Conservation (phyloP, 2,329 filamentous ascomycete species). For the Monosporascus sp. region DNA sequence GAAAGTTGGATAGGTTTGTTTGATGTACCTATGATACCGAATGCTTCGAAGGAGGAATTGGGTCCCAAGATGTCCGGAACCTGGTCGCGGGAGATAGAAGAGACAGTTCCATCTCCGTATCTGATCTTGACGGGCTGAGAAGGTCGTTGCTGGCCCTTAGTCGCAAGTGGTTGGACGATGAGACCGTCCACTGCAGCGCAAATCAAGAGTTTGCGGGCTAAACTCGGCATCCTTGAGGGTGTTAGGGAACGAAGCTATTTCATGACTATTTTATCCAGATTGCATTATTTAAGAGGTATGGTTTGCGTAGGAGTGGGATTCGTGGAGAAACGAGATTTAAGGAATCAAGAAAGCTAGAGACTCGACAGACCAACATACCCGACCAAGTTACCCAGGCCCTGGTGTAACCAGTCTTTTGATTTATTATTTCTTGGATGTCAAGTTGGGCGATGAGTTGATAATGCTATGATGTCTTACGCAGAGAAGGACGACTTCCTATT, state of each 20-base stretch:
- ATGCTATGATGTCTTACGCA: too few species aligned
- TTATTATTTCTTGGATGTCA: too few species aligned
- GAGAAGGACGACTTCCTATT: not conserved
- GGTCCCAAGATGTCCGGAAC: conserved; percentile 38
- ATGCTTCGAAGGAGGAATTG: conserved; percentile 52
- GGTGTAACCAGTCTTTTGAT: too few species aligned
- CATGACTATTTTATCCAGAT: not conserved
- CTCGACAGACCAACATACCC: too few species aligned
- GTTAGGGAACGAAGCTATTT: not conserved
- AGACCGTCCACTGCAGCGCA: conserved; percentile 79
- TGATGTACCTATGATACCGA: conserved; percentile 51
- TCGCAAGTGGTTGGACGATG: conserved; percentile 66
- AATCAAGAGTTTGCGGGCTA: conserved; percentile 75
- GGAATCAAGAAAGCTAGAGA: too few species aligned
- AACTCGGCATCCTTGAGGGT: conserved; percentile 57
- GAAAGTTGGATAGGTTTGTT: not conserved
- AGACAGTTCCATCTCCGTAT: conserved; percentile 56
- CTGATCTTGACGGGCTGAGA: conserved; percentile 60
- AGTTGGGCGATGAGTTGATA: too few species aligned
- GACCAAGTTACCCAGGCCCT: too few species aligned
- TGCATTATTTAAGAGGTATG: too few species aligned
- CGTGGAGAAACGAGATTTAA: too few species aligned
- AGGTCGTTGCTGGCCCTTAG: conserved; percentile 47
- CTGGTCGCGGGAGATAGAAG: conserved; percentile 39
- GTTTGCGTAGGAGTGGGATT: too few species aligned